A percentile compares a stretch with the other conserved stretches of the same genome.
Evolutionary conservation across 202 grass and related monocot genomes (phyloP).

Genomic region (Setaria italica): DNA sequence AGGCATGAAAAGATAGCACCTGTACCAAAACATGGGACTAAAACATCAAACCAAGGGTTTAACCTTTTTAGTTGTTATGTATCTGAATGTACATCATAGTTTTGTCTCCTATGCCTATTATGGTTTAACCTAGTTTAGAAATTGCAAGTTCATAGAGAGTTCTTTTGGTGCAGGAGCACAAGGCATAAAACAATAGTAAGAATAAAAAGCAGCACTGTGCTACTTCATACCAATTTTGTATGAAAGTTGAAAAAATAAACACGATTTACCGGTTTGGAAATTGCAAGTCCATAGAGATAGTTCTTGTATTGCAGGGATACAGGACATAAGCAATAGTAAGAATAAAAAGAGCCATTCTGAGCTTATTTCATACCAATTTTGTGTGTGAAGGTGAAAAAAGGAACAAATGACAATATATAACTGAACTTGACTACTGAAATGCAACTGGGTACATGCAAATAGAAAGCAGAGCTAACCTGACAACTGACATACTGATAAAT

Average conservation of each 20-base stretch:
- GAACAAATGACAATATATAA: too few relatives aligned
- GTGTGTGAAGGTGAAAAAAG: too few relatives aligned
- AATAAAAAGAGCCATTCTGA: not conserved
- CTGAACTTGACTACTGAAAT: too few relatives aligned
- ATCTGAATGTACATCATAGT: too few relatives aligned
- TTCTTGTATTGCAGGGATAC: not conserved
- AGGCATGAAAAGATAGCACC: not conserved
- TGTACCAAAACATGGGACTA: not conserved
- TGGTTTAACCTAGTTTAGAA: not conserved
- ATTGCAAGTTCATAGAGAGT: not conserved
- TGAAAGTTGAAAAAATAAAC: not conserved
- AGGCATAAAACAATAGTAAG: not conserved
- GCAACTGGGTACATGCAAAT: not conserved
- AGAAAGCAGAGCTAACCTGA: not conserved
- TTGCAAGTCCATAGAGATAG: not conserved
- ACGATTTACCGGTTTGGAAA: not conserved
- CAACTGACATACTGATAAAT: not conserved
- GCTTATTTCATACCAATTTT: too few relatives aligned
- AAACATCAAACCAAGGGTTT: not conserved
- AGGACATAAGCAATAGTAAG: not conserved
- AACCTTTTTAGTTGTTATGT: not conserved
- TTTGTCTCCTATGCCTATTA: too few relatives aligned
- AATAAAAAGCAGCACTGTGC: too few relatives aligned
- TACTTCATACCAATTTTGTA: not conserved
- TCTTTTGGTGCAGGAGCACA: not conserved